Evolutionary conservation across 2,329 filamentous ascomycete genomes (phyloP).

Genomic region (Fusarium odoratissimum): DNA sequence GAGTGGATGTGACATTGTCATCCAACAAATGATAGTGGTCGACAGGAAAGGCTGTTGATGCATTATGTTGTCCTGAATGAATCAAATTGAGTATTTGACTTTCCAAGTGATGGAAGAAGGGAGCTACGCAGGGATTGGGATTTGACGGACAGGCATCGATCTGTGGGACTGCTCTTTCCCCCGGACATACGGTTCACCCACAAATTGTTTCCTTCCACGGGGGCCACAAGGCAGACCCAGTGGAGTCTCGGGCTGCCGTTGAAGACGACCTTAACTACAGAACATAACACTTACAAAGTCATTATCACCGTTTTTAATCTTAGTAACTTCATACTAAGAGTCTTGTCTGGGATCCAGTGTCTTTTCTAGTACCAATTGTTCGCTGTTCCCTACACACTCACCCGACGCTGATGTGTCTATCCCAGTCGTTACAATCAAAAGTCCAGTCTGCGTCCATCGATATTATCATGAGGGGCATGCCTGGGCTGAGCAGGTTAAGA

Average conservation of each 20-base stretch:
- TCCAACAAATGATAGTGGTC: slow-evolving; percentile 1
- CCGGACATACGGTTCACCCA: slow-evolving; percentile 19
- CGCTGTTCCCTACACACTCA: not conserved
- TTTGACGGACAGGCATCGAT: slow-evolving; percentile 19
- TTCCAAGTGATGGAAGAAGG: not conserved
- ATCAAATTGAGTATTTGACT: slow-evolving; percentile 1
- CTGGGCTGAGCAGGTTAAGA: not conserved
- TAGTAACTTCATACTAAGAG: not conserved
- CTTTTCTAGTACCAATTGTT: not conserved
- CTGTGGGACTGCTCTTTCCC: slow-evolving; percentile 19
- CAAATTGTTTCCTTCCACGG: slow-evolving; percentile 35
- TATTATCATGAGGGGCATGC: not conserved
- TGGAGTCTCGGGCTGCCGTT: slow-evolving; percentile 1
- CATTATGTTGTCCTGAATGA: slow-evolving; percentile 17
- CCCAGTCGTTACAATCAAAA: slow-evolving; percentile 7
- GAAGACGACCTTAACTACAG: not conserved
- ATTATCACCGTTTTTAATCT: slow-evolving; percentile 7
- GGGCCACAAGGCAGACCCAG: slow-evolving; percentile 4
- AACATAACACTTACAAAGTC: not conserved
- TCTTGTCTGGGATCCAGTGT: not conserved
- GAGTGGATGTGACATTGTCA: slow-evolving; percentile 8
- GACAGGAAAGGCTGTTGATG: not conserved
- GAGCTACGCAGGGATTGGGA: slow-evolving; percentile 19
- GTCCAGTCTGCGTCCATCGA: not conserved
- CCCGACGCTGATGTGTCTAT: not conserved